phyloP scores from a whole-genome alignment of 768 basidiomycete genomes.

The Termitomyces sp. region DNA sequence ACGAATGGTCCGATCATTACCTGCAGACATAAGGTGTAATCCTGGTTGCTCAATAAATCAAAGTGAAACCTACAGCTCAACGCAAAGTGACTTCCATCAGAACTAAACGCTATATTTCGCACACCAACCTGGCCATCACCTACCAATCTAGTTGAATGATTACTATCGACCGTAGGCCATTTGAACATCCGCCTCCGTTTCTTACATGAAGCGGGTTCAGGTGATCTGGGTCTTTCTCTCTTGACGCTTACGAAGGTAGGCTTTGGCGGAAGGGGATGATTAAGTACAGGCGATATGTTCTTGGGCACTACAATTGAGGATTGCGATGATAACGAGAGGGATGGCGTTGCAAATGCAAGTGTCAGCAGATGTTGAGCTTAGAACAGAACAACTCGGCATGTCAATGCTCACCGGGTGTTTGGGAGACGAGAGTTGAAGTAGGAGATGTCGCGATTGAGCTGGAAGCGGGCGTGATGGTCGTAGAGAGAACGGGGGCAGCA shows the following conservation, averaged over 20 bases:
- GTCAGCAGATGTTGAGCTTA: neutral
- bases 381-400: neutral
- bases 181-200: slow-evolving; percentile 27
- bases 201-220: slow-evolving; percentile 16
- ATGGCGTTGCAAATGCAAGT: neutral
- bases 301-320: neutral
- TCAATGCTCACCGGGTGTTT: slow-evolving; percentile 6
- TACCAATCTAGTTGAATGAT: slow-evolving; percentile 30
- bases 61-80: slow-evolving; percentile 40
- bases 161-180: slow-evolving; percentile 45
- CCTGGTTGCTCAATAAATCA: neutral
- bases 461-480: neutral
- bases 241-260: slow-evolving; percentile 29
- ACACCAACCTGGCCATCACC: slow-evolving; percentile 45
- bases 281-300: slow-evolving; percentile 9
- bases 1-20: slow-evolving; percentile 54
- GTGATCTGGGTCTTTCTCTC: slow-evolving; percentile 24
- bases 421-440: slow-evolving; percentile 6
- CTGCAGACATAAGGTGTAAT: slow-evolving; percentile 22
- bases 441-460: neutral
- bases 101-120: slow-evolving; percentile 41
- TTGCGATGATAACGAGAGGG: slow-evolving; percentile 9
- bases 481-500: neutral
- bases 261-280: slow-evolving; percentile 28
- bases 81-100: slow-evolving; percentile 51